A percentile compares a stretch with the other conserved stretches of the same genome.
Evolutionary conservation across 352 stramenopile species (phyloP).

Genomic region (Stephanocyclus meneghinianus): DNA sequence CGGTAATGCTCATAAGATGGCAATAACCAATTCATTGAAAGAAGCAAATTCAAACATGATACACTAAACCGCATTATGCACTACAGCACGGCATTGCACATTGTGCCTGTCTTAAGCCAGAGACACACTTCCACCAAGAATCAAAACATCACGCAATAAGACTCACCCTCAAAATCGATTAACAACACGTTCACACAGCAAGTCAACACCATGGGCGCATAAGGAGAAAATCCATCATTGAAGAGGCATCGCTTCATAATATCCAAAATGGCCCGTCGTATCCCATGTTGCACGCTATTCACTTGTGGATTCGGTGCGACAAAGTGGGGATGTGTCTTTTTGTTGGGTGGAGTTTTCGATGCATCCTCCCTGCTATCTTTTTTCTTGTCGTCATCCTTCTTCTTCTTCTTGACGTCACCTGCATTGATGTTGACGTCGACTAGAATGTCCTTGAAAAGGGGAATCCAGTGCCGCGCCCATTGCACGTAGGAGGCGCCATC

Average conservation of each 20-base stretch:
- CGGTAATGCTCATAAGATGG: too few relatives aligned
- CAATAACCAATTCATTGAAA: too few relatives aligned
- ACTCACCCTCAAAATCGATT: slow-evolving; percentile 90
- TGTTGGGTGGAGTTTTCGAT: not conserved
- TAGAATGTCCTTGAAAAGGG: slow-evolving; percentile 4
- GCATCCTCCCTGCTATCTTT: not conserved
- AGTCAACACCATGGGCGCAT: slow-evolving; percentile 89
- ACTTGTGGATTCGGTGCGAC: not conserved
- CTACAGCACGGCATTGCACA: not conserved
- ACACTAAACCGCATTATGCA: not conserved
- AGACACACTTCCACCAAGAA: slow-evolving; percentile 22
- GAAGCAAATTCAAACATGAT: not conserved
- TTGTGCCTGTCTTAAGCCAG: slow-evolving; percentile 8
- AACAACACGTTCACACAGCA: slow-evolving; percentile 91
- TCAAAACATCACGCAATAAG: not conserved
- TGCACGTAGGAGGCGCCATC: not conserved
- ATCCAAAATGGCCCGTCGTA: slow-evolving; percentile 3
- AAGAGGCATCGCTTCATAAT: slow-evolving; percentile 81
- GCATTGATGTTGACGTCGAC: not conserved
- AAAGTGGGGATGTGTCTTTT: not conserved
- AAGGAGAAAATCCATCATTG: slow-evolving; percentile 92
- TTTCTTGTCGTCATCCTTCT: not conserved
- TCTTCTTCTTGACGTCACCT: not conserved
- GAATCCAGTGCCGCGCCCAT: not conserved
- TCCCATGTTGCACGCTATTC: slow-evolving; percentile 1